phyloP scores from a whole-genome alignment of 106 monocot genomes.

The Apostasia shenzhenica region DNA sequence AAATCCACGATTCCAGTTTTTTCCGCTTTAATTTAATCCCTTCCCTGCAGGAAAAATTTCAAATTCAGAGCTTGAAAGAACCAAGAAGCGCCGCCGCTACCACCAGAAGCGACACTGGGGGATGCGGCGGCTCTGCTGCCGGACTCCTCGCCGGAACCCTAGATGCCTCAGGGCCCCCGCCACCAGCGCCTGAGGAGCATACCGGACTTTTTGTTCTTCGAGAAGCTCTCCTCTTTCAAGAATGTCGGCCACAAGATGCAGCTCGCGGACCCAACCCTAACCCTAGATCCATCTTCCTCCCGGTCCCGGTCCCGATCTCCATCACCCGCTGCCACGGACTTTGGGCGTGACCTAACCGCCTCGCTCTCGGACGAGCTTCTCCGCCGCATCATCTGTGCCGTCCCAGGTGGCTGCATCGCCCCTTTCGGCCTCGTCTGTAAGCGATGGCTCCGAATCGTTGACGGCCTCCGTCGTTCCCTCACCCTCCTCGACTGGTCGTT shows the following conservation, averaged over 20 bases:
- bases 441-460: conserved; percentile 77
- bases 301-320: conserved; percentile 12
- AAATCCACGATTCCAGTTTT: neutral
- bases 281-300: conserved; percentile 23
- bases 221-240: conserved; percentile 20
- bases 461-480: conserved; percentile 56
- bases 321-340: neutral
- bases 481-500: conserved; percentile 58
- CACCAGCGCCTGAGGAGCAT: conserved; percentile 24
- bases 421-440: conserved; percentile 68
- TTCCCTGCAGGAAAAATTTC: neutral
- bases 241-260: conserved; percentile 36
- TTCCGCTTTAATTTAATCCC: neutral
- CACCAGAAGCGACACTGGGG: neutral
- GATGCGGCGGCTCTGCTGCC: neutral
- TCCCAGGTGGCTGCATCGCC: conserved; percentile 16
- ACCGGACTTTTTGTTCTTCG: conserved; percentile 24
- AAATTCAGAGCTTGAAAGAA: neutral
- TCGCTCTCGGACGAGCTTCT: conserved; percentile 78
- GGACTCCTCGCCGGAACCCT: conserved; percentile 1
- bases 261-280: conserved; percentile 13
- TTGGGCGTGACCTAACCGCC: conserved; percentile 33
- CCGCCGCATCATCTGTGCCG: conserved; percentile 47
- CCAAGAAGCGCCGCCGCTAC: neutral
- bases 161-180: conserved; percentile 16